Conservation (phyloP, 768 basidiomycete species). For the Podaxis mareebaensis region DNA sequence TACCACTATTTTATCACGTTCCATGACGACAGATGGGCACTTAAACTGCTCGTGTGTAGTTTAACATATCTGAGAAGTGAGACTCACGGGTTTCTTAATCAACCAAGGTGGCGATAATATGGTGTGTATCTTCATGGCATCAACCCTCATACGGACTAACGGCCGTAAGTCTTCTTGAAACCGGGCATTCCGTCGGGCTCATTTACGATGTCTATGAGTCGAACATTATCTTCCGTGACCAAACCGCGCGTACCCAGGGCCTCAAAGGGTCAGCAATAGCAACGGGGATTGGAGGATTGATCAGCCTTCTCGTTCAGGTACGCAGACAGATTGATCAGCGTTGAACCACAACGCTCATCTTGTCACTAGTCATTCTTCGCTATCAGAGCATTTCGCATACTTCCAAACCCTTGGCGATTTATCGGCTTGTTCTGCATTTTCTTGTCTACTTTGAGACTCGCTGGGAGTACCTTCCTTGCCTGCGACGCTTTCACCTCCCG, state of each 20-base stretch:
- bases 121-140: not conserved
- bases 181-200: constrained; percentile 23
- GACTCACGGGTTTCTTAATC: not conserved
- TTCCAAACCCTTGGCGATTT: constrained; percentile 12
- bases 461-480: not conserved
- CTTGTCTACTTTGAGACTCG: not conserved
- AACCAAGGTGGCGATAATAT: not conserved
- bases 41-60: constrained; percentile 24
- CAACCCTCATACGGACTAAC: not conserved
- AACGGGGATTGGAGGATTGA: constrained; percentile 16
- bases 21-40: constrained; percentile 21
- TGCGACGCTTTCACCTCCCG: not conserved
- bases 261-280: constrained; percentile 17
- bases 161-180: constrained; percentile 21
- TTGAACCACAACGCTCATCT: not conserved
- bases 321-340: too few species aligned
- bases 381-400: constrained; percentile 4
- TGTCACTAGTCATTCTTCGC: constrained; percentile 14
- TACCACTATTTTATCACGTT: constrained; percentile 24
- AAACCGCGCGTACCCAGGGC: not conserved
- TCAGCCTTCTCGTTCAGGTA: not conserved
- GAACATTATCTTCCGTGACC: constrained; percentile 20
- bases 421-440: constrained; percentile 10
- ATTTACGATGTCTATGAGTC: constrained; percentile 22
- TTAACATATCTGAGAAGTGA: not conserved